Base-by-base conservation (phyloP, 306 rosid genomes). In the Cucurbita ficifolia region DNA sequence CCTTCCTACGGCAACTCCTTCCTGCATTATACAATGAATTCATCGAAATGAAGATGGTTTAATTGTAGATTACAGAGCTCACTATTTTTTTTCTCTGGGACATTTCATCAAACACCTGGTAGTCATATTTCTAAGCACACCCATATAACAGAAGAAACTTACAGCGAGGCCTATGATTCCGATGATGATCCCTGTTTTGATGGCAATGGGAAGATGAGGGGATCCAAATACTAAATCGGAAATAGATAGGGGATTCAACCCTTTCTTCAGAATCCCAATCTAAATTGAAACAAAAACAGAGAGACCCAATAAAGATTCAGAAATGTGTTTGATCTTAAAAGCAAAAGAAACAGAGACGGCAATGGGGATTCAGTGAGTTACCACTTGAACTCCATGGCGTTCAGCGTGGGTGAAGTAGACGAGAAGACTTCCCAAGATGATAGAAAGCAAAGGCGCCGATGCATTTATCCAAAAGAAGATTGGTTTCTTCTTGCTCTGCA, bases 1-100 rank as follows among this genome's bases (percentile, higher is more conserved):
- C 77, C 85, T 82, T 72, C 88, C 88, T 13, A 84, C 88, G 6
- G 88, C 88, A 36, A 82, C 82, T 79, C 88, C 88, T 79, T 84
- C 88, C 88, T 84, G 72, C 73, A 72, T 24, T 61, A 70, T 12
- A 62, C 54, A 46, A 18, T 5, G 38, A 11, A 48, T 43, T 43
- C 53, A 67, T 0, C 1, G 14, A 69, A 48, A 69, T 48, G 57
- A 19, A 68, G 42, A 48, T 24, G n/a, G 7, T 48, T 19, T 18
- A 43, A 11, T 18, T 18, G 6, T 43, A 19, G 16, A 18, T 18
- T 17, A 14, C 19, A 49, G 19, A 49, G 52, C 36, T 18, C 46
- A 39, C 36, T 36, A 14, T 5, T 60, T 60, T 72, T 0, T 18
- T 18, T 53, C 33, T 10, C 33, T 51, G 33, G 9, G 70, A 40